Base-by-base conservation (phyloP, 352 stramenopile species). In the Pythium apleroticum region DNA sequence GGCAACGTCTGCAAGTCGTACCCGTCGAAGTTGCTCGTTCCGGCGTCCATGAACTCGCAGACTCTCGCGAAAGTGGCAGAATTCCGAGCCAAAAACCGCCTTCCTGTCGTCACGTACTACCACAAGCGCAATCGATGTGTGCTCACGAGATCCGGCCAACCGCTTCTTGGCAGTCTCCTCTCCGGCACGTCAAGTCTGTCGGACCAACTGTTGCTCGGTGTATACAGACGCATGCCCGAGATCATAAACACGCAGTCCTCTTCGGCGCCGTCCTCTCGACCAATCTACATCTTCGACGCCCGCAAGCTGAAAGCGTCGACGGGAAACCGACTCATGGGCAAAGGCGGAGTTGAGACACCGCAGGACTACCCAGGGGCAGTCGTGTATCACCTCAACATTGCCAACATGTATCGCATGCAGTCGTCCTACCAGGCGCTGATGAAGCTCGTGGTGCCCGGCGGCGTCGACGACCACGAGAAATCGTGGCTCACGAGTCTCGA, bases 351-450 rank as follows among this genome's bases (percentile, higher is more conserved):
- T 3, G 93, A 97, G 61, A 89, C 85, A 0, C 73, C 84, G 9
- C 85, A 92, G 61, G 84, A 96, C 60, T 95, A 95, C 41, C 73
- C 75, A 11, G 87, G 86, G 6, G 86, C 88, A 1, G 78, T 89
- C 28, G 65, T 98, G 17, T 74, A 88, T 25, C 93, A 96, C 57
- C 72, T 97, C 45, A 85, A 96, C 55, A 97, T 98, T 56, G 79
- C 86, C 17, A 98, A 98, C 74, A 98, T 98, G 80, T 97, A 98
- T 65, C 90, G 84, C 2, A 95, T 98, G 82, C 85, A 93, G 65
- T 90, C 84, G 52, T 88, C 86, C 20, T 88, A 86, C 48, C 73
- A 81, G 62, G 75, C 77, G 9, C 52, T 95, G 10, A 71, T 92
- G 56, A 93, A 93, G 66, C 68, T 95, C 12, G 69, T 90, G 24